These are phyloP conservation scores for Cryptococcus sp. DNA, from an alignment of 1,284 basidiomycete species.

Conservation along the genomic window DNA sequence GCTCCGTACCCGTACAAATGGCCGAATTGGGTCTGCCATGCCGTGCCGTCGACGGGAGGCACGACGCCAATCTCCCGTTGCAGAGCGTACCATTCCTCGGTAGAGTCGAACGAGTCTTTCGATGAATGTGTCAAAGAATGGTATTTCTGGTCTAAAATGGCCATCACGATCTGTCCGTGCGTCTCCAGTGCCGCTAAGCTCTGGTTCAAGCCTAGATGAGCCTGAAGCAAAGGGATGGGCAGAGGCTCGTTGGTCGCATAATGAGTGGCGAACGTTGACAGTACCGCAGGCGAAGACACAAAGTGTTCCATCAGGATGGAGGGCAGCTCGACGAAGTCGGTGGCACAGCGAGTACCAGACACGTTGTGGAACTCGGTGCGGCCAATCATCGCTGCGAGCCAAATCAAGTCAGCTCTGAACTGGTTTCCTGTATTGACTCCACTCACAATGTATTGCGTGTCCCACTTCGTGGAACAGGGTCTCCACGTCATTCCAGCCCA, in stretches of 20 bases:
- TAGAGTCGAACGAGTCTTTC: conserved; percentile 65
- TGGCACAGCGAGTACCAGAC: conserved; percentile 95
- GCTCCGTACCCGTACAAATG: conserved; percentile 96
- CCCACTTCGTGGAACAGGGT: conserved; percentile 99
- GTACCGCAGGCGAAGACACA: conserved; percentile 77
- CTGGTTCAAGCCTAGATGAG: conserved; percentile 52
- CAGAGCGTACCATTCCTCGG: conserved; percentile 64
- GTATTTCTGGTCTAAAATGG: conserved; percentile 84
- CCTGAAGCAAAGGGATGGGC: conserved; percentile 61
- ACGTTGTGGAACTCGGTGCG: conserved; percentile 98
- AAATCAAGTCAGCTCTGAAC: background rate
- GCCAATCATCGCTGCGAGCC: conserved; percentile 86
- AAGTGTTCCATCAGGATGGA: conserved; percentile 99
- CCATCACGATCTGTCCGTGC: conserved; percentile 87
- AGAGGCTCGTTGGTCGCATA: conserved; percentile 66
- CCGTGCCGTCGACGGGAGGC: conserved; percentile 75
- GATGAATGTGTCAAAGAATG: conserved; percentile 61
- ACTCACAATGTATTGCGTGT: conserved; percentile 96
- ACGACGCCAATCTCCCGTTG: conserved; percentile 73
- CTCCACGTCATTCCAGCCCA: conserved; percentile 92
- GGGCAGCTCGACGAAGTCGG: conserved; percentile 96
- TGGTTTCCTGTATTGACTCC: background rate
- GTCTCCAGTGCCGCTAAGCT: conserved; percentile 66
- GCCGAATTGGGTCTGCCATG: conserved; percentile 93
- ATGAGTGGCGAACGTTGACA: conserved; percentile 72